Evolutionary conservation across 2,329 filamentous ascomycete species (phyloP).

Genomic region (Dactylellina haptotyla): DNA sequence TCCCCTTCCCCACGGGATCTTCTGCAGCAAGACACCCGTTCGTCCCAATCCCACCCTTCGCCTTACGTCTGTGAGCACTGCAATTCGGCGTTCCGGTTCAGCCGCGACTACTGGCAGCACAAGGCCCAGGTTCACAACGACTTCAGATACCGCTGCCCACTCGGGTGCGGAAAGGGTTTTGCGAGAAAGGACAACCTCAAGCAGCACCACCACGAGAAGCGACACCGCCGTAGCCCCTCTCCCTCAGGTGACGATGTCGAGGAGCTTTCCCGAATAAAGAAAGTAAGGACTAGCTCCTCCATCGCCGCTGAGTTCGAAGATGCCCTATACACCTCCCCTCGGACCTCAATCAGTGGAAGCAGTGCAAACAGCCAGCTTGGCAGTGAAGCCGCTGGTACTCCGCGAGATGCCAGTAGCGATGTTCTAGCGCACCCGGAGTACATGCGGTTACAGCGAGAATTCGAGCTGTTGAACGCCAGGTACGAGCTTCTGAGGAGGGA

Average conservation of each 20-base stretch:
- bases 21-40: constrained; percentile 32
- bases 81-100: constrained; percentile 47
- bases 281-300: constrained; percentile 14
- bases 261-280: constrained; percentile 24
- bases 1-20: constrained; percentile 28
- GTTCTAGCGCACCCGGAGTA: constrained; percentile 43
- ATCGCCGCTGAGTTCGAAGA: constrained; percentile 25
- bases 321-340: constrained; percentile 15
- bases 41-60: constrained; percentile 24
- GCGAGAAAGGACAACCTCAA: constrained; percentile 51
- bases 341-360: constrained; percentile 16
- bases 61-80: constrained; percentile 50
- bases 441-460: constrained; percentile 39
- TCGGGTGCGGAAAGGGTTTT: constrained; percentile 50
- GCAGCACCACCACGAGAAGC: constrained; percentile 51
- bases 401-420: constrained; percentile 22
- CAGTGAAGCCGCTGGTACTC: constrained; percentile 18
- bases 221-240: constrained; percentile 40
- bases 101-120: constrained; percentile 54
- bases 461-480: constrained; percentile 42
- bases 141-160: constrained; percentile 41
- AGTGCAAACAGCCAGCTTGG: neutral
- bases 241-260: constrained; percentile 25
- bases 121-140: constrained; percentile 50
- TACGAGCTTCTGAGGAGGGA: constrained; percentile 46